Conservation (phyloP, 2,329 filamentous ascomycete species). For the Teratosphaeria pseudoeucalypti region DNA sequence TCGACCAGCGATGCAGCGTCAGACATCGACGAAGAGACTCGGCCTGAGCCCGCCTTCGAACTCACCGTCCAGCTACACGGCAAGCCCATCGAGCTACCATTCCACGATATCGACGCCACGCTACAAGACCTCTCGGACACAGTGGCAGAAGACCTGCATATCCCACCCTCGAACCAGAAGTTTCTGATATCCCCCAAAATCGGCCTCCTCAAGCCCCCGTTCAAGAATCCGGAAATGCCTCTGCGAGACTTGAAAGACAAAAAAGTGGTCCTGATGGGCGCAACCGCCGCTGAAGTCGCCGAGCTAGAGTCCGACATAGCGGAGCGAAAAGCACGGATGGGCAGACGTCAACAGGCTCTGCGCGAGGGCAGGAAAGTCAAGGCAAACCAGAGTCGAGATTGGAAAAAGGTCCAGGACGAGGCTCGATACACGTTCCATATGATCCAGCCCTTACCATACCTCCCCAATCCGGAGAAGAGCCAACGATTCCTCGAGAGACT, state of each 20-base stretch:
- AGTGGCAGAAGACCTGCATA: conserved; percentile 46
- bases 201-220: conserved; percentile 54
- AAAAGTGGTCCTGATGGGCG: conserved; percentile 57
- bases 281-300: conserved; percentile 49
- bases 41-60: conserved; percentile 20
- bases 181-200: conserved; percentile 54
- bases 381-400: conserved; percentile 28
- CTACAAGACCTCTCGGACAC: conserved; percentile 49
- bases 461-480: conserved; percentile 65
- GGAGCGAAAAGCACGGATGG: conserved; percentile 40
- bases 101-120: conserved; percentile 39
- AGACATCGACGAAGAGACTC: conserved; percentile 6
- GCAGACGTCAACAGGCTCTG: conserved; percentile 28
- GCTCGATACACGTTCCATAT: conserved; percentile 70
- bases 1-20: conserved; percentile 2
- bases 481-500: conserved; percentile 64
- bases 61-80: conserved; percentile 48
- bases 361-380: conserved; percentile 29
- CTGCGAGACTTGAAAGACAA: conserved; percentile 43
- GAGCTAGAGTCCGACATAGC: conserved; percentile 43
- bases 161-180: conserved; percentile 57
- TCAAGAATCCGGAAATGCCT: conserved; percentile 46
- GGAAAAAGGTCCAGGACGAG: conserved; percentile 45
- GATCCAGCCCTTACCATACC: conserved; percentile 63
- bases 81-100: conserved; percentile 37